A percentile compares a stretch with the other conserved stretches of the same genome.
Conservation (phyloP, 305 asterid genomes). For the Solanum hybrid region DNA sequence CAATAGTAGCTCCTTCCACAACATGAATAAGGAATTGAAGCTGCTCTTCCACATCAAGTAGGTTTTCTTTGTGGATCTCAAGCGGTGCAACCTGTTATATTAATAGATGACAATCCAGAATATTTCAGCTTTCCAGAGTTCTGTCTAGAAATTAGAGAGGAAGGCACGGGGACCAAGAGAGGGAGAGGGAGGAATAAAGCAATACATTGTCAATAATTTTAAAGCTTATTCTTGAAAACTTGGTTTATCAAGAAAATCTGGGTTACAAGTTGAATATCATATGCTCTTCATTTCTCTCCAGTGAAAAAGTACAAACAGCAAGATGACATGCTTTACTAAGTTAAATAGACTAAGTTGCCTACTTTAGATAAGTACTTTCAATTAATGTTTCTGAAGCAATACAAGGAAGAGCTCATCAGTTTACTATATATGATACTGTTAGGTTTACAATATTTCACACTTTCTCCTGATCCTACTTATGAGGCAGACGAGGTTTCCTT, state of each 20-base stretch:
- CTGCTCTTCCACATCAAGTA: constrained; percentile 84
- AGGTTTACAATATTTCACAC: background rate
- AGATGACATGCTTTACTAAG: background rate
- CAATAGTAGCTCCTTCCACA: constrained; percentile 53
- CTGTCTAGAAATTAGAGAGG: background rate
- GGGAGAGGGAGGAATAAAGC: background rate
- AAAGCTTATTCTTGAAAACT: background rate
- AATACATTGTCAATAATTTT: background rate
- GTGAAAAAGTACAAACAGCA: background rate
- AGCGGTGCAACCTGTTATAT: constrained; percentile 83
- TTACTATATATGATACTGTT: background rate
- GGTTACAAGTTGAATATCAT: background rate
- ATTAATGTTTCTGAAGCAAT: background rate
- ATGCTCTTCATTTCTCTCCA: background rate
- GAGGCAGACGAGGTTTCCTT: background rate
- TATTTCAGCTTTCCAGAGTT: background rate
- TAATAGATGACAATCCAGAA: constrained; percentile 5
- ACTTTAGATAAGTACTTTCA: background rate
- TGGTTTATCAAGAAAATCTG: background rate
- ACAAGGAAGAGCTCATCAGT: background rate
- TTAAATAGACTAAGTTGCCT: background rate
- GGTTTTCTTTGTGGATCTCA: constrained; percentile 69
- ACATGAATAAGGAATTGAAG: constrained; percentile 66
- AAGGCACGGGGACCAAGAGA: background rate
- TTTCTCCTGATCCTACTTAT: background rate